phyloP scores from a whole-genome alignment of 441 rosid genomes.

The Populus hybrid region DNA sequence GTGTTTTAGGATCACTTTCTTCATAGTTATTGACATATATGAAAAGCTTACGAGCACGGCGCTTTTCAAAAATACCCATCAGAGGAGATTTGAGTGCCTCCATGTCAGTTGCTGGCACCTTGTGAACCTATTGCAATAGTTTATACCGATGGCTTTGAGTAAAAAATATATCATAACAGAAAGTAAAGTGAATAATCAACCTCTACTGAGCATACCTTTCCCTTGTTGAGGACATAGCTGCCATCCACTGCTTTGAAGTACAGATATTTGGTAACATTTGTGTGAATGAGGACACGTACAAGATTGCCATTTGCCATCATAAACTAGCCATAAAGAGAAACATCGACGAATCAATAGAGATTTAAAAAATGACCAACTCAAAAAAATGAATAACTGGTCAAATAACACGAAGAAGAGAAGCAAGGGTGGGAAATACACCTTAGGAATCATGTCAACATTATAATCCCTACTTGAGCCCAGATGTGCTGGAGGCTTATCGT shows the following conservation, averaged over 20 bases:
- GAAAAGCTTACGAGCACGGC: slow-evolving; percentile 84
- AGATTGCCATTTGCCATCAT: slow-evolving; percentile 97
- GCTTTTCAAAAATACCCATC: slow-evolving; percentile 94
- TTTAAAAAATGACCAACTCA: background rate
- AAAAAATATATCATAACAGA: background rate
- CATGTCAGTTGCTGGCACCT: slow-evolving; percentile 89
- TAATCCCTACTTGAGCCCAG: slow-evolving; percentile 90
- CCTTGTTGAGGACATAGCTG: slow-evolving; percentile 74
- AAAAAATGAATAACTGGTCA: background rate
- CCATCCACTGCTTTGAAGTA: slow-evolving; percentile 95
- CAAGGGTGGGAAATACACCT: slow-evolving; percentile 36
- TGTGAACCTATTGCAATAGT: slow-evolving; percentile 54
- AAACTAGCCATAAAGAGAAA: slow-evolving; percentile 44
- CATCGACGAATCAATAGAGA: background rate
- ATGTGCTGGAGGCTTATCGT: slow-evolving; percentile 75
- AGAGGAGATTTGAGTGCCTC: slow-evolving; percentile 91
- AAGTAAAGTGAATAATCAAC: background rate
- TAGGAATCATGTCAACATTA: slow-evolving; percentile 92
- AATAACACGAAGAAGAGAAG: background rate
- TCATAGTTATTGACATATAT: slow-evolving; percentile 73
- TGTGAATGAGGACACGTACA: slow-evolving; percentile 89
- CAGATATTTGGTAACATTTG: slow-evolving; percentile 85
- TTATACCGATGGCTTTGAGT: slow-evolving; percentile 8
- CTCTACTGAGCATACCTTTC: slow-evolving; percentile 50
- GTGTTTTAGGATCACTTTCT: slow-evolving; percentile 80